Evolutionary conservation across 106 monocot genomes (phyloP), one percentile per base, ranked within the genome.

Genomic region (Gastrodia elata): DNA sequence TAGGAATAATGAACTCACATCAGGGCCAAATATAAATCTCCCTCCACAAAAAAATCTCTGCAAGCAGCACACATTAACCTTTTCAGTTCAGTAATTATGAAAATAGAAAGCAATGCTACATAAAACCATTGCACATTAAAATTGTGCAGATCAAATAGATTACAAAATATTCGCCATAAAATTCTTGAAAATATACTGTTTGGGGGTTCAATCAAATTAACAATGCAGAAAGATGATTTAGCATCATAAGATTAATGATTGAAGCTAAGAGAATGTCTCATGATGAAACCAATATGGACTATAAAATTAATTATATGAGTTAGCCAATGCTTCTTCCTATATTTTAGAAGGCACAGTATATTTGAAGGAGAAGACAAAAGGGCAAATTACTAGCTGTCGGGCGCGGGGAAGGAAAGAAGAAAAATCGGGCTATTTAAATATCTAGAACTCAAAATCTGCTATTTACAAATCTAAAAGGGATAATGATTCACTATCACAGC

Each of bases 11-110:
- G 94, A 90, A 42, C 80, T 38, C 3, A 75, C 84, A 83, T 94
- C 94, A 42, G 90, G 90, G 75, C 94, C 94, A 79, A 94, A 90
- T 87, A 94, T 94, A 71, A 88, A 42, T 74, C 90, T 82, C 28
- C 94, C 94, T 3, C 90, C 84, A 56, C 84, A 94, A 35, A 78
- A 79, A 68, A 94, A 94, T 70, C 52, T 88, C 94, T 90, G 83
- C 46, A 36, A 55, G 14, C 32, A 64, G 24, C 13, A 35, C 40
- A 77, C 1, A 58, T 5, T 25, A 61, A 61, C 8, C n/a, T 61
- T 61, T n/a, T 32, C 3, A 61, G 14, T 13, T 13, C 32, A 28
- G 30, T 4, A 57, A 5, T 57, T 57, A 5, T 24, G 14, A 44
- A 3, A 9, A 44, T 44, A 16, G 2, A 14, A 57, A 1, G 7